phyloP scores from a whole-genome alignment of 179 eudicot genomes.

The Beta macrorhiza region DNA sequence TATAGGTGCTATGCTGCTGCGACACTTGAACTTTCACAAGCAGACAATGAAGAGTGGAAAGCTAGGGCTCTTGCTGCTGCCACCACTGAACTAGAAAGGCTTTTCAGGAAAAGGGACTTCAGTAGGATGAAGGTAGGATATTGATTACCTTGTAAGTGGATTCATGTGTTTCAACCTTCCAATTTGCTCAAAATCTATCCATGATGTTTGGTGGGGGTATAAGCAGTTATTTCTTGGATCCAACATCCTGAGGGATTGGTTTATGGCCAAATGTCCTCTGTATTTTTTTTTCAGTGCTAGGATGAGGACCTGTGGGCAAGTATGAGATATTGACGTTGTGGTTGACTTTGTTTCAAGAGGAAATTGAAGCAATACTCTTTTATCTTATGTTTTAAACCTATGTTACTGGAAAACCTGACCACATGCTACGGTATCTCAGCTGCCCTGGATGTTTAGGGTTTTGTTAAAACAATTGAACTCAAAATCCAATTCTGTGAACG shows the following conservation, averaged over 20 bases:
- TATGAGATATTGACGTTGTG: conserved; percentile 1
- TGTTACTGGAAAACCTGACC: background rate
- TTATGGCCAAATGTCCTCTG: background rate
- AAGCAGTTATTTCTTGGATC: background rate
- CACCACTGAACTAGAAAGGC: conserved; percentile 82
- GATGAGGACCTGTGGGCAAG: background rate
- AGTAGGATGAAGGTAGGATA: conserved; percentile 74
- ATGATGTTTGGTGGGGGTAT: background rate
- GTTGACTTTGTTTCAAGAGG: background rate
- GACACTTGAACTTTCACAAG: conserved; percentile 68
- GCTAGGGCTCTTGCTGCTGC: conserved; percentile 82
- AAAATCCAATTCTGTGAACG: background rate
- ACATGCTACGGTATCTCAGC: background rate
- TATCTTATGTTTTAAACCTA: background rate
- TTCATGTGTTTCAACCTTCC: background rate
- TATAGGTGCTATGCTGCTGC: conserved; percentile 79
- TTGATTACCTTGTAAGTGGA: conserved; percentile 8
- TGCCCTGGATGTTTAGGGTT: background rate
- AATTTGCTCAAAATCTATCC: background rate
- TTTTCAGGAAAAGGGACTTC: conserved; percentile 83
- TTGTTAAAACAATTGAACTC: background rate
- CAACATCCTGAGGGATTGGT: background rate
- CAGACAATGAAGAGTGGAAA: conserved; percentile 60
- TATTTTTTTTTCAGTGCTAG: background rate
- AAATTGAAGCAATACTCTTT: background rate